Percentiles rank a stretch among this genome's conserved stretches.
phyloP scores from a whole-genome alignment of 345 rosid genomes.

The Melastoma malabathricum region DNA sequence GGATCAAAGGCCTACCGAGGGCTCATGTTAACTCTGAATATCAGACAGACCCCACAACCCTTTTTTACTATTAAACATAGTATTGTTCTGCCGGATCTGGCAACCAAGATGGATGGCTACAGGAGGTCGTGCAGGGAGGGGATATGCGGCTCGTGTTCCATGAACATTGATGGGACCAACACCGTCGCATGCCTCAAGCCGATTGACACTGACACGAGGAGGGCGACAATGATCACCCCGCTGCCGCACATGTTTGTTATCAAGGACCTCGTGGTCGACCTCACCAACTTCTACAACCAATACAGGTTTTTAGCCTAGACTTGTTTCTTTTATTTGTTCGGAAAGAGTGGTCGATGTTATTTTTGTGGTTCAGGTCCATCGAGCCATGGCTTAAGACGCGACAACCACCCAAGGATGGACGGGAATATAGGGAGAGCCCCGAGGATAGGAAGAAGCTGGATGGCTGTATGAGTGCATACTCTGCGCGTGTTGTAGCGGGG shows the following conservation, averaged over 20 bases:
- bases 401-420: slow-evolving; percentile 21
- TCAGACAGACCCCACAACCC: too few relatives aligned
- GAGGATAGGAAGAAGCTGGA: slow-evolving; percentile 44
- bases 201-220: slow-evolving; percentile 27
- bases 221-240: slow-evolving; percentile 44
- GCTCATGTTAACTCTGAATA: too few relatives aligned
- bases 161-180: slow-evolving; percentile 59
- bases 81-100: too few relatives aligned
- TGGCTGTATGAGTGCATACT: slow-evolving; percentile 56
- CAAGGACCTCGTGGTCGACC: slow-evolving; percentile 52
- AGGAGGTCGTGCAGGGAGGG: slow-evolving; percentile 70
- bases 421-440: slow-evolving; percentile 40
- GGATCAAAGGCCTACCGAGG: too few relatives aligned
- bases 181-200: slow-evolving; percentile 63
- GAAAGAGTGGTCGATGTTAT: too few relatives aligned
- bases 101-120: too few relatives aligned
- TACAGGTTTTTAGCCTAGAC: slow-evolving; percentile 21
- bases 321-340: too few relatives aligned
- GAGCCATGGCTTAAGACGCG: slow-evolving; percentile 65
- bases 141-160: slow-evolving; percentile 59
- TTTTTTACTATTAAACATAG: too few relatives aligned
- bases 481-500: slow-evolving; percentile 49
- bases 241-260: slow-evolving; percentile 58
- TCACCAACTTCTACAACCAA: slow-evolving; percentile 54
- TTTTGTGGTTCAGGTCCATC: slow-evolving; percentile 19